Conservation (phyloP, 1,284 basidiomycete species). For the Meripilus lineatus region DNA sequence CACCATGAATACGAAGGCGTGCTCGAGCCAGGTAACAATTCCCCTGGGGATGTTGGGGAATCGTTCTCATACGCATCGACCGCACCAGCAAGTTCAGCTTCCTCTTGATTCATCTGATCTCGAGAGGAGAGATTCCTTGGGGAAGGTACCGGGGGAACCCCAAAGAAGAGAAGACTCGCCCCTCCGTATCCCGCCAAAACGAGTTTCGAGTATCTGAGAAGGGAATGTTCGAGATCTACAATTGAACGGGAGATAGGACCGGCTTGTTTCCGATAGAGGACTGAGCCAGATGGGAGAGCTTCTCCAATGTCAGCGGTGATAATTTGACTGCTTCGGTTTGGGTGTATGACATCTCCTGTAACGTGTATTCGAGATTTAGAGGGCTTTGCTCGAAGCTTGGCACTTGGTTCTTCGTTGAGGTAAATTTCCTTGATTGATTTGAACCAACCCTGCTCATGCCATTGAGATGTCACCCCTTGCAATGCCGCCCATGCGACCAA, state of each 20-base stretch:
- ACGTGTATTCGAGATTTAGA: conserved; percentile 54
- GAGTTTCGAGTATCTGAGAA: conserved; percentile 73
- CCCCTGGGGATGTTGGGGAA: conserved; percentile 12
- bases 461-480: conserved; percentile 73
- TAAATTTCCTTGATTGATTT: conserved; percentile 60
- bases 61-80: conserved; percentile 68
- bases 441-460: conserved; percentile 69
- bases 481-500: conserved; percentile 73
- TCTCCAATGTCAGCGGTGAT: conserved; percentile 71
- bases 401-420: conserved; percentile 41
- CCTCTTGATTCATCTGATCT: conserved; percentile 34
- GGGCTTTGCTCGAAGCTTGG: conserved; percentile 1
- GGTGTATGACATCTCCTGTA: conserved; percentile 62
- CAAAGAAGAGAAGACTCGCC: conserved; percentile 73
- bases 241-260: conserved; percentile 11
- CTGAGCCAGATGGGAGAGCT: conserved; percentile 29
- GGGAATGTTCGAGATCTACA: conserved; percentile 54
- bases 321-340: conserved; percentile 59
- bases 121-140: conserved; percentile 13
- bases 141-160: conserved; percentile 45
- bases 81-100: conserved; percentile 55
- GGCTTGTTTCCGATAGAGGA: neutral
- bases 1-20: conserved; percentile 63
- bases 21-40: conserved; percentile 9
- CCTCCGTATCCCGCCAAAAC: conserved; percentile 78